phyloP scores from a whole-genome alignment of 2,329 filamentous ascomycete genomes.

The Ciborinia camelliae region DNA sequence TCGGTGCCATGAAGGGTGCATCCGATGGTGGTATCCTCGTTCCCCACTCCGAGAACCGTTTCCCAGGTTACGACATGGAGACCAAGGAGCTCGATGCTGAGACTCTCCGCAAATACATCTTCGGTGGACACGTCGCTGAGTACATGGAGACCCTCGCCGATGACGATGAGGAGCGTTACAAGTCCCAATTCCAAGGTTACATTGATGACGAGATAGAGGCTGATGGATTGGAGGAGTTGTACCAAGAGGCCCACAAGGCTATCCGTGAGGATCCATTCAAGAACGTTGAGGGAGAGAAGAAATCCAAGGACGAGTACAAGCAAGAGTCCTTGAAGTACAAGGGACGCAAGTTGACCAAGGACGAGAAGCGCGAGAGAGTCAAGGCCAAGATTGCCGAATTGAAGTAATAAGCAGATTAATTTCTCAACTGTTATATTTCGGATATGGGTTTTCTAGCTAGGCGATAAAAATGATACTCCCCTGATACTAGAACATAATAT shows the following conservation, averaged over 20 bases:
- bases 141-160: conserved; percentile 99
- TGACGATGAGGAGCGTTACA: conserved; percentile 99
- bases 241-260: conserved; percentile 88
- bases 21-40: conserved; percentile 96
- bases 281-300: conserved; percentile 82
- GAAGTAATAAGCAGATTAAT: conserved; percentile 42
- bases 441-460: conserved; percentile 21
- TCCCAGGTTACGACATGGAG: conserved; percentile 98
- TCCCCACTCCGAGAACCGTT: conserved; percentile 98
- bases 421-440: conserved; percentile 22
- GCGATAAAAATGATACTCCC: conserved; percentile 9
- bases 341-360: conserved; percentile 73
- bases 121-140: conserved; percentile 95
- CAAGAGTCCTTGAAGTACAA: conserved; percentile 89
- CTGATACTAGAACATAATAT: conserved; percentile 1
- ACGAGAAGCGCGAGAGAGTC: conserved; percentile 77
- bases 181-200: conserved; percentile 97
- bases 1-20: conserved; percentile 99
- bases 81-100: conserved; percentile 96
- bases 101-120: conserved; percentile 98
- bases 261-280: conserved; percentile 98
- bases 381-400: conserved; percentile 89
- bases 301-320: conserved; percentile 98
- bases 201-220: conserved; percentile 96
- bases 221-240: conserved; percentile 94